Conservation (phyloP, 1,284 basidiomycete genomes). For the Golubevia sp. region DNA sequence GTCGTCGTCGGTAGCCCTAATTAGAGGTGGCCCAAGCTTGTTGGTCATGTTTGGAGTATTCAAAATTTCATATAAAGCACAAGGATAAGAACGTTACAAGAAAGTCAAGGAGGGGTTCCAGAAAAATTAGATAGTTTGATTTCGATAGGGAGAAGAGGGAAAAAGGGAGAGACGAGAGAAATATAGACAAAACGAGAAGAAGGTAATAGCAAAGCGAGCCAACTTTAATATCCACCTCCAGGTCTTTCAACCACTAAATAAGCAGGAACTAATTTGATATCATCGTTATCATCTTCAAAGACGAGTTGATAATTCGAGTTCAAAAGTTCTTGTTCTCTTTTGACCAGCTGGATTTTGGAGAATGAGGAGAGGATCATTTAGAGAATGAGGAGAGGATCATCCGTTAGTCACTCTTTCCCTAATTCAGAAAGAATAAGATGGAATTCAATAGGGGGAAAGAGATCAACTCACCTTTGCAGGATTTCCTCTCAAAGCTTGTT, state of each 20-base stretch:
- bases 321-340: slow-evolving; percentile 41
- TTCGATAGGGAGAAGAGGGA: background rate
- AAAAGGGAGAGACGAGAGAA: background rate
- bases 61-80: too few relatives aligned
- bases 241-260: slow-evolving; percentile 53
- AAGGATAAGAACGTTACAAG: too few relatives aligned
- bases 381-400: background rate
- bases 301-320: slow-evolving; percentile 48
- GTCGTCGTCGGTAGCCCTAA: too few relatives aligned
- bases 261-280: slow-evolving; percentile 49
- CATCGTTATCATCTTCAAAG: slow-evolving; percentile 57
- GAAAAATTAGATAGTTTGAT: too few relatives aligned
- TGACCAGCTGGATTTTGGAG: slow-evolving; percentile 5
- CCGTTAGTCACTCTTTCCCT: background rate
- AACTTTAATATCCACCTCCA: background rate
- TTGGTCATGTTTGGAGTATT: too few relatives aligned
- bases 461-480: slow-evolving; percentile 21
- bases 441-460: background rate
- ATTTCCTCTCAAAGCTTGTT: slow-evolving; percentile 12
- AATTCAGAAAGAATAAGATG: background rate
- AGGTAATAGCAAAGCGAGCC: background rate
- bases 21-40: too few relatives aligned
- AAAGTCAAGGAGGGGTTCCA: too few relatives aligned
- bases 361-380: background rate
- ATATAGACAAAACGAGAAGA: background rate